Percentiles rank a stretch among this genome's conserved stretches.
phyloP scores from a whole-genome alignment of 1,284 basidiomycete genomes.

The Boletus subluridellus region DNA sequence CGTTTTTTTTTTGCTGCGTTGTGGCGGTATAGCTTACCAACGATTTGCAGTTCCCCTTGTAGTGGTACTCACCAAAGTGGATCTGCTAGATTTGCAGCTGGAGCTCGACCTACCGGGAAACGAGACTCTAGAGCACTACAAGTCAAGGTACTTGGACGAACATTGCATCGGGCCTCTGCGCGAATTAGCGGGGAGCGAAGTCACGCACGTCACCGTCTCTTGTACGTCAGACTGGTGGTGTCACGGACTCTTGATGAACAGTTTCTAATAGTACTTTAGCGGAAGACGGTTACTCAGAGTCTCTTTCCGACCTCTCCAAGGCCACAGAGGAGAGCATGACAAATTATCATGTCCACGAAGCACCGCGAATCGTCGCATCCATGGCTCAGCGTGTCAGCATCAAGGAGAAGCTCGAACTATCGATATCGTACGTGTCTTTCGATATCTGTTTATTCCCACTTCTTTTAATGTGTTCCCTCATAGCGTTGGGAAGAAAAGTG shows the following conservation, averaged over 20 bases:
- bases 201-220: constrained; percentile 9
- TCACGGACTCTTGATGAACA: neutral
- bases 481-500: constrained; percentile 30
- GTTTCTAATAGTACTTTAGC: constrained; percentile 1
- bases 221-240: neutral
- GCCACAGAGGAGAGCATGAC: constrained; percentile 8
- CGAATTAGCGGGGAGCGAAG: neutral
- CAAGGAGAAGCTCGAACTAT: constrained; percentile 17
- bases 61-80: constrained; percentile 17
- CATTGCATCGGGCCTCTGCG: constrained; percentile 3
- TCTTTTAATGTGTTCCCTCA: neutral
- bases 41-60: constrained; percentile 14
- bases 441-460: neutral
- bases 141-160: neutral
- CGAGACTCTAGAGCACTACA: neutral
- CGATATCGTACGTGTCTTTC: constrained; percentile 12
- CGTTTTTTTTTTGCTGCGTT: neutral
- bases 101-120: neutral
- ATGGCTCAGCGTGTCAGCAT: constrained; percentile 27
- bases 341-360: constrained; percentile 5
- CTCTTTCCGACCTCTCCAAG: constrained; percentile 1
- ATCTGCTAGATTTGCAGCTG: constrained; percentile 4
- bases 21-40: neutral
- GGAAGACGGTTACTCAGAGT: neutral
- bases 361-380: neutral